Evolutionary conservation across 2,329 filamentous ascomycete species (phyloP).

Genomic region (Knoxdaviesia capensis): DNA sequence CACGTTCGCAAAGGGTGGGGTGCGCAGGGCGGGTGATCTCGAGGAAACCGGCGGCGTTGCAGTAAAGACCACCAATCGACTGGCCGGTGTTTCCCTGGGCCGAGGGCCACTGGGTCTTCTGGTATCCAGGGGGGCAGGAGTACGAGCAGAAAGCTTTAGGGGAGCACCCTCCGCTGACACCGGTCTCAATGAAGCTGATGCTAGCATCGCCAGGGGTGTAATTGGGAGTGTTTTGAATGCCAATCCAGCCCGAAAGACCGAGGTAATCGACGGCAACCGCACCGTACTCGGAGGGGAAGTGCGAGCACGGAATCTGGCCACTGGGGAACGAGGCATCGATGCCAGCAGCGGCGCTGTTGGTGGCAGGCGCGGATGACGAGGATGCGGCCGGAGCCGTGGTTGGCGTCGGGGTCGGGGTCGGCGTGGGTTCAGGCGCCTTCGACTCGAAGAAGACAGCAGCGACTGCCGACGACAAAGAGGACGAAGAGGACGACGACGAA

Average conservation of each 20-base stretch:
- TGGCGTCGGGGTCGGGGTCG: slow-evolving; percentile 7
- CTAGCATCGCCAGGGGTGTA: slow-evolving; percentile 25
- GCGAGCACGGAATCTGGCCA: slow-evolving; percentile 46
- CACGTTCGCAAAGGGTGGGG: slow-evolving; percentile 54
- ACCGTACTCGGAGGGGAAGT: slow-evolving; percentile 68
- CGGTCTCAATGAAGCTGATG: slow-evolving; percentile 47
- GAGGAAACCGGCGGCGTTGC: slow-evolving; percentile 52
- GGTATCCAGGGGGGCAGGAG: slow-evolving; percentile 74
- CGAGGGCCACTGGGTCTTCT: slow-evolving; percentile 77
- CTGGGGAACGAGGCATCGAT: slow-evolving; percentile 53
- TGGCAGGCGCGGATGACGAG: background rate
- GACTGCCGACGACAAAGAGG: slow-evolving; percentile 14
- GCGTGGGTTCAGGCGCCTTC: slow-evolving; percentile 9
- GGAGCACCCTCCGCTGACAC: slow-evolving; percentile 38
- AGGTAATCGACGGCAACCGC: slow-evolving; percentile 52
- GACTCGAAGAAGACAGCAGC: slow-evolving; percentile 7
- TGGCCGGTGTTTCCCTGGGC: slow-evolving; percentile 61
- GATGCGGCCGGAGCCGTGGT: slow-evolving; percentile 6
- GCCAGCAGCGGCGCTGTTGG: slow-evolving; percentile 21
- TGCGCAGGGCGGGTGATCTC: slow-evolving; percentile 51
- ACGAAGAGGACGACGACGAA: slow-evolving; percentile 12
- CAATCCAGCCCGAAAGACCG: slow-evolving; percentile 54
- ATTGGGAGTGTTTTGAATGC: slow-evolving; percentile 46
- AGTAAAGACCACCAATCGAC: slow-evolving; percentile 76
- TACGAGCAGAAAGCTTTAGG: slow-evolving; percentile 69